These are phyloP conservation scores for Pisolithus microcarpus DNA, from an alignment of 768 basidiomycete genomes.

Conservation along the genomic window DNA sequence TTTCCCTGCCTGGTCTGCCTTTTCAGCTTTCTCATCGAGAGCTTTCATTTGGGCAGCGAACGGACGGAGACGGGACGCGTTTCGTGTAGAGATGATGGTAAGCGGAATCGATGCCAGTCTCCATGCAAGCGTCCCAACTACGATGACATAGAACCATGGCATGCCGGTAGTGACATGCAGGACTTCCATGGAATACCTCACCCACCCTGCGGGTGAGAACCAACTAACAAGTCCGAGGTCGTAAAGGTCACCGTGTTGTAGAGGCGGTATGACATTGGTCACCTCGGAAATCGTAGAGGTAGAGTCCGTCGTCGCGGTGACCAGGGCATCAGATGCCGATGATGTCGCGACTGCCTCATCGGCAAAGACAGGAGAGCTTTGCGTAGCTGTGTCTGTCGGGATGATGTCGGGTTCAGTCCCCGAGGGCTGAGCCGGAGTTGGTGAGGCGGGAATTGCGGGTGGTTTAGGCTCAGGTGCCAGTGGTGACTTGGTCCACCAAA, in stretches of 20 bases:
- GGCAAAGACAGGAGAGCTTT: background rate
- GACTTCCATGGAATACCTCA: conserved; percentile 57
- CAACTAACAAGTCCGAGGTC: conserved; percentile 57
- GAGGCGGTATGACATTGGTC: conserved; percentile 32
- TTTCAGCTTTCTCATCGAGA: conserved; percentile 37
- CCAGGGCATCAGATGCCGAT: conserved; percentile 1
- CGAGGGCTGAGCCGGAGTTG: conserved; percentile 3
- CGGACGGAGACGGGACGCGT: conserved; percentile 37
- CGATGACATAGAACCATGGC: conserved; percentile 82
- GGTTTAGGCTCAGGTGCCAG: background rate
- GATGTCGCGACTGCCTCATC: background rate
- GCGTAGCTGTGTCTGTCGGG: background rate
- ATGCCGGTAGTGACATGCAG: conserved; percentile 63
- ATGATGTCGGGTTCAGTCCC: background rate
- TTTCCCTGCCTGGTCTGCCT: conserved; percentile 33
- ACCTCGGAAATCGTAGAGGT: conserved; percentile 16
- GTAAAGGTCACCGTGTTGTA: conserved; percentile 68
- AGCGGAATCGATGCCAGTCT: conserved; percentile 56
- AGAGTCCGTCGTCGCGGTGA: conserved; percentile 4
- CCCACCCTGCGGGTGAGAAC: conserved; percentile 62
- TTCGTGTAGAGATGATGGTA: conserved; percentile 48
- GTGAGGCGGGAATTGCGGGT: background rate
- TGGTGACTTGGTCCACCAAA: conserved; percentile 28
- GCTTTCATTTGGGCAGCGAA: conserved; percentile 45
- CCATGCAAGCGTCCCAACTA: conserved; percentile 56